Conservation (phyloP, 2,329 filamentous ascomycete species). For the Sclerotinia spermophila region DNA sequence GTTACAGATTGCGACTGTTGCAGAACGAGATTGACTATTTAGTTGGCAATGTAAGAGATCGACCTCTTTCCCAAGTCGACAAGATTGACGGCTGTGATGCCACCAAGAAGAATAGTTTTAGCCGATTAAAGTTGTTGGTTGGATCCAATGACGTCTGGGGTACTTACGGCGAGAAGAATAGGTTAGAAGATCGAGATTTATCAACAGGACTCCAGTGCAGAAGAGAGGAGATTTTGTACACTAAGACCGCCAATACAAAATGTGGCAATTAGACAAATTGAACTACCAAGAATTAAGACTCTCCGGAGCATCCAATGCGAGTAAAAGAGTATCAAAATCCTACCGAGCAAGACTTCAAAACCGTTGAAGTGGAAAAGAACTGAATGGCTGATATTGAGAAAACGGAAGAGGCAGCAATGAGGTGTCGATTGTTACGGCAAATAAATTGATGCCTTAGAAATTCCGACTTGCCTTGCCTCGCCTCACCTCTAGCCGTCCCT, state of each 20-base stretch:
- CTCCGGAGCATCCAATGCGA: background rate
- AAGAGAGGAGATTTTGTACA: background rate
- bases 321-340: too few relatives aligned
- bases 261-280: background rate
- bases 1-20: background rate
- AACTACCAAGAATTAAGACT: background rate
- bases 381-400: background rate
- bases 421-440: background rate
- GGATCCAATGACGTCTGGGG: background rate
- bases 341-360: background rate
- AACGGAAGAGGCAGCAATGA: background rate
- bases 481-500: background rate
- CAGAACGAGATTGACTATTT: background rate
- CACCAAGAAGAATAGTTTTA: background rate
- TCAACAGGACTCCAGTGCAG: background rate
- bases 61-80: background rate
- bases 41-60: background rate
- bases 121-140: background rate
- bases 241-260: background rate
- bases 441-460: background rate
- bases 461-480: background rate
- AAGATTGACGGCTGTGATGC: background rate
- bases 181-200: background rate
- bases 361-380: background rate
- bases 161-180: background rate